Conservation (phyloP, 2,329 filamentous ascomycete genomes). For the Monascus ruber region DNA sequence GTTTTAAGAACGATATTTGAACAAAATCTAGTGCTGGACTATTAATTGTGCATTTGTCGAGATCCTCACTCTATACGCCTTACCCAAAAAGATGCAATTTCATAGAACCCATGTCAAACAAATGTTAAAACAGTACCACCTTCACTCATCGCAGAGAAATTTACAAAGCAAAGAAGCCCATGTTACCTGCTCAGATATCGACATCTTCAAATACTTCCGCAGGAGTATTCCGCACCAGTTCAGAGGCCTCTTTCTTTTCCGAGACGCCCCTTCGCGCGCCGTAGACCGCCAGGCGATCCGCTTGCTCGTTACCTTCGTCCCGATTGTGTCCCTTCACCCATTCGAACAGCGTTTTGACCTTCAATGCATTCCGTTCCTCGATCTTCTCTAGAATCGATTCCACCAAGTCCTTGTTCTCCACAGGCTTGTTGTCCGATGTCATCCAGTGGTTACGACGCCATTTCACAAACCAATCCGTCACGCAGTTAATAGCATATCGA, state of each 20-base stretch:
- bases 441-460: constrained; percentile 73
- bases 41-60: too few species aligned
- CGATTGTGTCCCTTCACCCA: constrained; percentile 84
- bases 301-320: constrained; percentile 64
- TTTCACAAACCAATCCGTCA: constrained; percentile 67
- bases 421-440: constrained; percentile 56
- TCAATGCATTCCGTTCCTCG: constrained; percentile 51
- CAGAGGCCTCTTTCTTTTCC: constrained; percentile 16
- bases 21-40: too few species aligned
- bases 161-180: too few species aligned
- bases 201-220: constrained; percentile 19
- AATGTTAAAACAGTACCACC: too few species aligned
- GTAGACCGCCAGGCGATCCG: constrained; percentile 64
- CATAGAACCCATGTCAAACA: too few species aligned
- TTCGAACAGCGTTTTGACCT: constrained; percentile 57
- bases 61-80: too few species aligned
- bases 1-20: too few species aligned
- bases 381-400: constrained; percentile 60
- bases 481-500: constrained; percentile 80
- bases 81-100: too few species aligned
- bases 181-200: neutral
- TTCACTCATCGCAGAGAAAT: too few species aligned
- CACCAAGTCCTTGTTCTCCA: constrained; percentile 81
- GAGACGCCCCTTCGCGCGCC: constrained; percentile 41
- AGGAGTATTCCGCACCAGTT: constrained; percentile 11